These are phyloP conservation scores for Curvularia spicifera DNA, from an alignment of 2,329 filamentous ascomycete genomes.

Conservation along the genomic window DNA sequence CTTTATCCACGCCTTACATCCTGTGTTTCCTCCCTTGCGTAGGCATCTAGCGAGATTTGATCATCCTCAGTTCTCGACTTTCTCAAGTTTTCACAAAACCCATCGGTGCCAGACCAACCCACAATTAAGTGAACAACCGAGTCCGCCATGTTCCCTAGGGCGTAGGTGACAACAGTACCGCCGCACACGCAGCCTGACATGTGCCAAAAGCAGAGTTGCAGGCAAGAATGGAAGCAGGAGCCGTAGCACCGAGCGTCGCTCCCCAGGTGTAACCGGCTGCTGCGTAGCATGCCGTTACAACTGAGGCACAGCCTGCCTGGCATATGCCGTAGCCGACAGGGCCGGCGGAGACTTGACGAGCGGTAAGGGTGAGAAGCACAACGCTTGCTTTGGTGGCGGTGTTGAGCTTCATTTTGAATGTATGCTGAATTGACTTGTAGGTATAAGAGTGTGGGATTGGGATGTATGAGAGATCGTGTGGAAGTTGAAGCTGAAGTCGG, in stretches of 20 bases:
- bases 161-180: slow-evolving; percentile 43
- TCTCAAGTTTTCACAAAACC: neutral
- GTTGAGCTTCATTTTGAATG: neutral
- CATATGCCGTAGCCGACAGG: slow-evolving; percentile 54
- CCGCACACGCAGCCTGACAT: slow-evolving; percentile 56
- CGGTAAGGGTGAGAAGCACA: neutral
- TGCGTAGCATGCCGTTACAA: slow-evolving; percentile 57
- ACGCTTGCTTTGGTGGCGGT: neutral
- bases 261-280: slow-evolving; percentile 55
- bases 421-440: neutral
- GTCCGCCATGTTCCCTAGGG: slow-evolving; percentile 22
- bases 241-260: slow-evolving; percentile 46
- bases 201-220: slow-evolving; percentile 57
- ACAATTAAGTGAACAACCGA: neutral
- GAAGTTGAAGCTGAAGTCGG: no score
- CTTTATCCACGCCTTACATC: neutral
- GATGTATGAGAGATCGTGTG: no score
- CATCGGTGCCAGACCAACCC: no score
- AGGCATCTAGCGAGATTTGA: neutral
- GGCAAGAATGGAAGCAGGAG: slow-evolving; percentile 51
- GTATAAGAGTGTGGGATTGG: no score
- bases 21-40: neutral
- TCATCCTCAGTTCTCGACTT: neutral
- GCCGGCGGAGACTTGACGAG: slow-evolving; percentile 27
- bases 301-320: slow-evolving; percentile 55